Conservation (phyloP, 345 rosid species). For the Carallia pectinifolia region DNA sequence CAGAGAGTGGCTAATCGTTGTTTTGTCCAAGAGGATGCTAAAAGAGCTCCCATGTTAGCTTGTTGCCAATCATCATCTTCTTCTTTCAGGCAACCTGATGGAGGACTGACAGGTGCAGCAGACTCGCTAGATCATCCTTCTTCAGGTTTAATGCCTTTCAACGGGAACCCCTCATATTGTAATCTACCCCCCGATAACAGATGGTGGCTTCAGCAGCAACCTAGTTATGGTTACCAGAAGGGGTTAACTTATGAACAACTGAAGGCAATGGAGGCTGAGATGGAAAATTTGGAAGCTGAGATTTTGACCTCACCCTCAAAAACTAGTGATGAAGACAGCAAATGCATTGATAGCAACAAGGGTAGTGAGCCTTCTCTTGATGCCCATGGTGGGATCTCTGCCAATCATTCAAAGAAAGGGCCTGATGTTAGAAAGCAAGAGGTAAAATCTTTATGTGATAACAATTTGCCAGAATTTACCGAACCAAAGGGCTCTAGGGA, state of each 20-base stretch:
- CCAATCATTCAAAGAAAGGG: conserved; percentile 16
- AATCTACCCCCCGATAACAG: conserved; percentile 50
- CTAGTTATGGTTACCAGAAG: conserved; percentile 56
- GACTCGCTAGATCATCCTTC: conserved; percentile 43
- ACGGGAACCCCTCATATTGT: conserved; percentile 44
- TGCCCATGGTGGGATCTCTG: conserved; percentile 5
- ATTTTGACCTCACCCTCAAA: conserved; percentile 26
- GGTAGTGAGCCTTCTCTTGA: conserved; percentile 15
- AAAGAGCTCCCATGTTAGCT: conserved; percentile 92
- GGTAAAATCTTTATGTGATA: conserved; percentile 19
- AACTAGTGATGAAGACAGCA: not conserved
- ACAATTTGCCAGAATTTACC: conserved; percentile 36
- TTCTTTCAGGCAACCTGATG: conserved; percentile 49
- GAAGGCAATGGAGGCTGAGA: conserved; percentile 47
- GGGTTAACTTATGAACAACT: conserved; percentile 47
- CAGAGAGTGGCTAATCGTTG: conserved; percentile 88
- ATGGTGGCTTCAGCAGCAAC: conserved; percentile 75
- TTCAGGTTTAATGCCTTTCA: conserved; percentile 56
- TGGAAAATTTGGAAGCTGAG: conserved; percentile 36
- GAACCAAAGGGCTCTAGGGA: conserved; percentile 42
- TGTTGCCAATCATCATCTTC: conserved; percentile 79
- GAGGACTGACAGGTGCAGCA: conserved; percentile 40
- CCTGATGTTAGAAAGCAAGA: conserved; percentile 22
- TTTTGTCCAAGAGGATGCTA: conserved; percentile 98
- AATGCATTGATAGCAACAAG: conserved; percentile 4